Conservation (phyloP, 2,329 filamentous ascomycete species). For the Dothistroma septosporum region DNA sequence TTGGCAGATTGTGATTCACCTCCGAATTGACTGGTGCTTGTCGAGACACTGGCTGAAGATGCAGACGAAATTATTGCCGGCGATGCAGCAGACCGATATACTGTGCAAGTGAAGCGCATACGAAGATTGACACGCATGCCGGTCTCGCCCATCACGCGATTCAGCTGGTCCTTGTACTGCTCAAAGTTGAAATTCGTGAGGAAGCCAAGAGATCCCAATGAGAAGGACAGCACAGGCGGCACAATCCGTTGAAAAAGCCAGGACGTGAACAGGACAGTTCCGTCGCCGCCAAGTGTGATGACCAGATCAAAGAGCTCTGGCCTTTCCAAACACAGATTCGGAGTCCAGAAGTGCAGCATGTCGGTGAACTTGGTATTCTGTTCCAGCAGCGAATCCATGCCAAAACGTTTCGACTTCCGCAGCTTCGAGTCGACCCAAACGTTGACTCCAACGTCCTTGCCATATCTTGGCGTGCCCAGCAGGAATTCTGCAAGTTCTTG, state of each 20-base stretch:
- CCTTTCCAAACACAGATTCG: constrained; percentile 87
- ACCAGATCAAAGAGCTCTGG: constrained; percentile 96
- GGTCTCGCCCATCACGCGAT: constrained; percentile 84
- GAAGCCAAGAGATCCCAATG: constrained; percentile 80
- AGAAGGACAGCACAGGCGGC: constrained; percentile 79
- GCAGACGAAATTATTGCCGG: constrained; percentile 29
- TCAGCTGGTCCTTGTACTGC: constrained; percentile 79
- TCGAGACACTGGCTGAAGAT: constrained; percentile 32
- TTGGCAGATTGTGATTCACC: constrained; percentile 50
- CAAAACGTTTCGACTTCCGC: constrained; percentile 80
- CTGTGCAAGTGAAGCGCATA: constrained; percentile 98
- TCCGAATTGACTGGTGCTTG: constrained; percentile 18
- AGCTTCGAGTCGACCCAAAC: constrained; percentile 98
- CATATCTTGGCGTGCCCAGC: constrained; percentile 82
- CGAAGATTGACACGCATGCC: constrained; percentile 97
- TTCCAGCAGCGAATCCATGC: constrained; percentile 65
- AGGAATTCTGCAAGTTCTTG: constrained; percentile 85
- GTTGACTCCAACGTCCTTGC: constrained; percentile 83
- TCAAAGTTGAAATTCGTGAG: constrained; percentile 84
- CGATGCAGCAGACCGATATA: constrained; percentile 63
- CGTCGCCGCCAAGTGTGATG: constrained; percentile 78
- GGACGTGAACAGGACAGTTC: constrained; percentile 81
- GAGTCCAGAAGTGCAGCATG: constrained; percentile 94
- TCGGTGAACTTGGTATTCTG: constrained; percentile 71
- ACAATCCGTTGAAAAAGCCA: constrained; percentile 91